Evolutionary conservation across 1,284 basidiomycete species (phyloP).

Genomic region (Sporisorium reilianum): DNA sequence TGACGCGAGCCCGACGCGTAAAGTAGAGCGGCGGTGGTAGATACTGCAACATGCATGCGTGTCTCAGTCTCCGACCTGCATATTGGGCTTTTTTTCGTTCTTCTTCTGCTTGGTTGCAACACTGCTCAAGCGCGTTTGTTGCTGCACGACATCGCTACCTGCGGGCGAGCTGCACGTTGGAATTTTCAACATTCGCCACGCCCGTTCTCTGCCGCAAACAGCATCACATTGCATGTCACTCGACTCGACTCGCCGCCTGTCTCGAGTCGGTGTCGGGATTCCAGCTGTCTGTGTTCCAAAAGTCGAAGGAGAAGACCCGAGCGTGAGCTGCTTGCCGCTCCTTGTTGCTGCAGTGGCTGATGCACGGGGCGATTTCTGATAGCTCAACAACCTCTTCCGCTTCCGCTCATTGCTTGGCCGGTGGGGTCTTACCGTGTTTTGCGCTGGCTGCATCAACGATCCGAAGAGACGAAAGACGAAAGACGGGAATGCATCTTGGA

Average conservation of each 20-base stretch:
- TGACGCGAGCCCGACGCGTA: constrained; percentile 10
- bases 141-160: constrained; percentile 19
- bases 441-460: not conserved
- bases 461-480: not conserved
- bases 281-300: not conserved
- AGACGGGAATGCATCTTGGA: not conserved
- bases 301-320: not conserved
- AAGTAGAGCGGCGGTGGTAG: not conserved
- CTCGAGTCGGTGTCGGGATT: not conserved
- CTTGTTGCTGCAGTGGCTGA: not conserved
- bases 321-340: no score
- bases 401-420: not conserved
- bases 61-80: constrained; percentile 35
- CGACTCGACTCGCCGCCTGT: not conserved
- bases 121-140: constrained; percentile 1
- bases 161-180: constrained; percentile 24
- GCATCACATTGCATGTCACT: not conserved
- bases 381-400: not conserved
- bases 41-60: constrained; percentile 20
- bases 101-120: not conserved
- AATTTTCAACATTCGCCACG: constrained; percentile 18
- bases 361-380: constrained; percentile 1
- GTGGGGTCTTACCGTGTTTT: no score
- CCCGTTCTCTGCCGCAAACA: not conserved
- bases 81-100: not conserved